A percentile compares a stretch with the other conserved stretches of the same genome.
phyloP scores from a whole-genome alignment of 495 filamentous ascomycete species.

The Lepidopterella palustris region DNA sequence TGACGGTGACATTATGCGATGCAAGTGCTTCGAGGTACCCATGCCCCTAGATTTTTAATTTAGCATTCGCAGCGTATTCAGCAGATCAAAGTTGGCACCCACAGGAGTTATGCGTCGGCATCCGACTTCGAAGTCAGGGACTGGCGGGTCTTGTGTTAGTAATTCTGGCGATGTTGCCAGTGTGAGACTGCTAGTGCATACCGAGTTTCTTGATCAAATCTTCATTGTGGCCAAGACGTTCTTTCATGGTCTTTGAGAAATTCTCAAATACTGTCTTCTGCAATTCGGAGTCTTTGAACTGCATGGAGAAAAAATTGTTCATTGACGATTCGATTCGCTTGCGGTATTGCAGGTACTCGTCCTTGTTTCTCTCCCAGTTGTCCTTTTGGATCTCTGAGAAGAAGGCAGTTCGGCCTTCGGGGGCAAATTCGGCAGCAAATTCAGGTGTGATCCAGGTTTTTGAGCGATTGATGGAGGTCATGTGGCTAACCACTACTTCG shows the following conservation, averaged over 20 bases:
- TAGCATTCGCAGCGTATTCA: no score
- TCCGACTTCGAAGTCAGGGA: slow-evolving; percentile 37
- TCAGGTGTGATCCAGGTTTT: slow-evolving; percentile 35
- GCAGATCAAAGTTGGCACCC: no score
- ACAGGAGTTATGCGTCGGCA: slow-evolving; percentile 37
- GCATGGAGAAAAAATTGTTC: slow-evolving; percentile 41
- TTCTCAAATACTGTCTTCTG: no score
- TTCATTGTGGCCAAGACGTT: slow-evolving; percentile 34
- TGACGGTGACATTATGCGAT: slow-evolving; percentile 31
- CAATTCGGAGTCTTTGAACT: slow-evolving; percentile 37
- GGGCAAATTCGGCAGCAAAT: slow-evolving; percentile 13
- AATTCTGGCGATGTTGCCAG: slow-evolving; percentile 29
- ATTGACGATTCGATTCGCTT: slow-evolving; percentile 41
- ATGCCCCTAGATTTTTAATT: no score
- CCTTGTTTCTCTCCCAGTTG: slow-evolving; percentile 32
- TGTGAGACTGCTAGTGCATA: slow-evolving; percentile 28
- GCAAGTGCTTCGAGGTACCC: slow-evolving; percentile 37
- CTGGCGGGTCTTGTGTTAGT: slow-evolving; percentile 36
- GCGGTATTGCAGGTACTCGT: slow-evolving; percentile 38
- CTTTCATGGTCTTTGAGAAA: slow-evolving; percentile 28
- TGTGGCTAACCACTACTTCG: slow-evolving; percentile 39
- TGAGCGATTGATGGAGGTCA: slow-evolving; percentile 35
- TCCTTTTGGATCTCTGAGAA: slow-evolving; percentile 23
- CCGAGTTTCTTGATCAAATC: no score
- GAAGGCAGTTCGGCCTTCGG: neutral